Evolutionary conservation across 805 yeast genomes (phyloP).

Genomic region (Starmerella sp.): DNA sequence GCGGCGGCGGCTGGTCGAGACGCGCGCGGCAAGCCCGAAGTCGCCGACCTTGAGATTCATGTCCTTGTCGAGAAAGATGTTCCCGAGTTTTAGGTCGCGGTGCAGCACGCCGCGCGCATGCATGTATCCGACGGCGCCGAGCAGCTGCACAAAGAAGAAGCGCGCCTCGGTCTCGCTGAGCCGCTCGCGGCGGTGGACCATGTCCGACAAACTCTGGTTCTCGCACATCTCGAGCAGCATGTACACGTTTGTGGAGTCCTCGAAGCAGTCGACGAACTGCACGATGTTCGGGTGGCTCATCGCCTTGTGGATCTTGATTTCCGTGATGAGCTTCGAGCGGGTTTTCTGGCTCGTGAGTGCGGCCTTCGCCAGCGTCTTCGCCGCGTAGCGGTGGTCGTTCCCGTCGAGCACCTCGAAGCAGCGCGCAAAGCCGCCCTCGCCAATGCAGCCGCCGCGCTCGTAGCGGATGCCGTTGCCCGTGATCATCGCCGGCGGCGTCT

Average conservation of each 20-base stretch:
- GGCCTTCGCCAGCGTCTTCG: conserved; percentile 94
- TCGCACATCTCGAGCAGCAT: conserved; percentile 90
- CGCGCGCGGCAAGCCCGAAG: conserved; percentile 95
- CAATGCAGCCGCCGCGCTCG: conserved; percentile 79
- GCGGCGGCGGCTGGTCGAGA: conserved; percentile 64
- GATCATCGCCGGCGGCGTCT: conserved; percentile 92
- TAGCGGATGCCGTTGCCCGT: conserved; percentile 84
- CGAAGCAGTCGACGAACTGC: conserved; percentile 90
- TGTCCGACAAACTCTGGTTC: conserved; percentile 86
- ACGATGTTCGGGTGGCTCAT: conserved; percentile 85
- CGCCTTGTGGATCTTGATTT: conserved; percentile 86
- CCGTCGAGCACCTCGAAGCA: conserved; percentile 95
- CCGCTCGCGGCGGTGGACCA: conserved; percentile 71
- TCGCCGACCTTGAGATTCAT: conserved; percentile 96
- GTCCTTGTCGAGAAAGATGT: conserved; percentile 83
- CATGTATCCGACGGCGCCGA: conserved; percentile 88
- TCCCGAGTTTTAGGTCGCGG: conserved; percentile 91
- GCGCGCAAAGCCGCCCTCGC: conserved; percentile 98
- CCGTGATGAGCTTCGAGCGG: conserved; percentile 63
- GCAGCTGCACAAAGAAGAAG: conserved; percentile 76
- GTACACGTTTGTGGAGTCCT: conserved; percentile 89
- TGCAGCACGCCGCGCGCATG: conserved; percentile 88
- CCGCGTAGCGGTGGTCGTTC: conserved; percentile 75
- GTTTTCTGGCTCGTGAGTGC: conserved; percentile 88
- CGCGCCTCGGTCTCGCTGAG: conserved; percentile 88